These are phyloP conservation scores for Glarea lozoyensis DNA, from an alignment of 495 filamentous ascomycete species.

Conservation along the genomic window DNA sequence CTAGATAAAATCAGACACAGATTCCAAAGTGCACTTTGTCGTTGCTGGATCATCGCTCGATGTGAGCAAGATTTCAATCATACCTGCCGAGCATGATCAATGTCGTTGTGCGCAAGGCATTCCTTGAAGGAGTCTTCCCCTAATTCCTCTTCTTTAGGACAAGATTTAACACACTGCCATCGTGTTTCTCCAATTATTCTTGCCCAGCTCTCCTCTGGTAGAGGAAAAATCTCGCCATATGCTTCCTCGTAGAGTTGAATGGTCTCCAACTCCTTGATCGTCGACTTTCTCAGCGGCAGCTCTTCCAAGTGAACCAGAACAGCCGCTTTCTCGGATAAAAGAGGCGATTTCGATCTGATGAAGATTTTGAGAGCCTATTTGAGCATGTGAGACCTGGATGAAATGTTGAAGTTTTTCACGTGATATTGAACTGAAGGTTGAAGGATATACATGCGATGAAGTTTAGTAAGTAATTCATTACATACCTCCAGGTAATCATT, in stretches of 20 bases:
- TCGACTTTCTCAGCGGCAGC: slow-evolving; percentile 22
- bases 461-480: neutral
- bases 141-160: slow-evolving; percentile 38
- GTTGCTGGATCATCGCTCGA: neutral
- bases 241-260: slow-evolving; percentile 21
- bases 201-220: slow-evolving; percentile 11
- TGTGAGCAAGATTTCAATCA: neutral
- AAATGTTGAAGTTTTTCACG: slow-evolving; percentile 6
- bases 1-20: slow-evolving; percentile 4
- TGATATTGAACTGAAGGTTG: neutral
- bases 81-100: slow-evolving; percentile 45
- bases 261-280: slow-evolving; percentile 10
- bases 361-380: slow-evolving; percentile 19
- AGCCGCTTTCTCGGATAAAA: slow-evolving; percentile 34
- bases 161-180: slow-evolving; percentile 43
- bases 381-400: neutral
- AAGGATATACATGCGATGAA: neutral
- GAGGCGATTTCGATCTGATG: slow-evolving; percentile 11
- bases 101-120: slow-evolving; percentile 38
- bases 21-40: too few relatives aligned
- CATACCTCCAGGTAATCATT: slow-evolving; percentile 30
- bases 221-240: slow-evolving; percentile 6
- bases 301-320: slow-evolving; percentile 27
- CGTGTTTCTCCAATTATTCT: slow-evolving; percentile 34
- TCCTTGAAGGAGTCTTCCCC: slow-evolving; percentile 41